Evolutionary conservation across 2,329 filamentous ascomycete genomes (phyloP), one percentile per base, ranked within the genome.

Genomic region (Colletotrichum tanaceti): DNA sequence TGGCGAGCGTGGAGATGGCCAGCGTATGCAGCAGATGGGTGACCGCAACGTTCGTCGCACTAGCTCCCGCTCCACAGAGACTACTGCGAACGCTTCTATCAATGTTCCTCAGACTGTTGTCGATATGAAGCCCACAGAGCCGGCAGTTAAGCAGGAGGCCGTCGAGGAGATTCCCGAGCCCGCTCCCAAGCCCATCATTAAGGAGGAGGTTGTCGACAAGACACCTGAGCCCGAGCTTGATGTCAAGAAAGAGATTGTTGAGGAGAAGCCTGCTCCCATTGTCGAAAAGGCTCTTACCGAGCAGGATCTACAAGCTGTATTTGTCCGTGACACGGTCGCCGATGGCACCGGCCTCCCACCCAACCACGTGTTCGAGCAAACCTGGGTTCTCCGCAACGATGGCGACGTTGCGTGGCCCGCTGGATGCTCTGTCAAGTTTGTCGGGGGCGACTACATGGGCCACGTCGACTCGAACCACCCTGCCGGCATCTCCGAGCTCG

Each of bases 391-490:
- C 47, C 90, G 90, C 75, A 99, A 99, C 77, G 90, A 91, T 22
- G 95, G 96, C 35, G 88, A 88, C 13, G 82, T 85, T 58, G 80
- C 90, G 14, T 99, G 96, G 96, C 96, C 96, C 44, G 88, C 90
- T 63, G 96, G 94, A 70, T 97, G 93, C 84, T 91, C 90, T 65
- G 92, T 98, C 74, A 93, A 92, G 80, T 98, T 94, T 76, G 91
- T 97, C 68, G 94, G 95, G 66, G 96, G 96, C 58, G 95, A 98
- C 79, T 94, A 95, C 81, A 98, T 99, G 96, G 93, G 97, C 74
- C 92, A 94, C 73, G 87, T 97, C 63, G 93, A 97, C 78, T 89
- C 91, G 59, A 87, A 86, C 70, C 92, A 92, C 75, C 92, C 94
- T 28, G 90, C 91, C n/a, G 92, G 91, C 73, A 89, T 93, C 65